Evolutionary conservation across 805 yeast genomes (phyloP).

Genomic region (Lachancea kluyveri): DNA sequence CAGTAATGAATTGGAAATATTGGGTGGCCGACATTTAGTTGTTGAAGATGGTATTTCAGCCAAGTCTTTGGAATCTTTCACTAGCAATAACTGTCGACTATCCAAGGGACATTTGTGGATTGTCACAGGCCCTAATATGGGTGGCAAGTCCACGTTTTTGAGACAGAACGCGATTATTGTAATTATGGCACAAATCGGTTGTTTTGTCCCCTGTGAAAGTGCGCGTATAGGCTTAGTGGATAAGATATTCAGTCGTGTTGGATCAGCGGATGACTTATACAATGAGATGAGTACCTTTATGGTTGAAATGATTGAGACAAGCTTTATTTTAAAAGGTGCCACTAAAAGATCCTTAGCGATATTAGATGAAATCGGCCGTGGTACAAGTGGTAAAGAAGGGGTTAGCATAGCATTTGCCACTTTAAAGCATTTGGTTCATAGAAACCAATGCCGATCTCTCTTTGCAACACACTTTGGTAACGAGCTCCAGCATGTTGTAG

Average conservation of each 20-base stretch:
- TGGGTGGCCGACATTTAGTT: slow-evolving; percentile 74
- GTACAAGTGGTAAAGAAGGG: slow-evolving; percentile 83
- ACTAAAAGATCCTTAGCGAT: slow-evolving; percentile 66
- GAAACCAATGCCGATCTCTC: slow-evolving; percentile 62
- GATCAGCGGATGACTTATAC: slow-evolving; percentile 77
- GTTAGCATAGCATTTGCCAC: slow-evolving; percentile 79
- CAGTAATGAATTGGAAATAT: slow-evolving; percentile 42
- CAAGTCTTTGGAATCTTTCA: slow-evolving; percentile 34
- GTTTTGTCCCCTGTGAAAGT: slow-evolving; percentile 58
- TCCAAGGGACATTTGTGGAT: slow-evolving; percentile 39
- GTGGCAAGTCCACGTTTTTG: slow-evolving; percentile 73
- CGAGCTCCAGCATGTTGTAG: slow-evolving; percentile 41
- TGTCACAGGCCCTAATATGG: slow-evolving; percentile 90
- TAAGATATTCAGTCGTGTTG: slow-evolving; percentile 71
- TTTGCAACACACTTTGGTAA: slow-evolving; percentile 85
- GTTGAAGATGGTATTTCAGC: slow-evolving; percentile 69
- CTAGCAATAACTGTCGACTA: slow-evolving; percentile 28
- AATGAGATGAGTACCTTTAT: slow-evolving; percentile 83
- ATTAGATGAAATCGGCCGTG: slow-evolving; percentile 85
- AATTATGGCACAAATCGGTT: slow-evolving; percentile 69
- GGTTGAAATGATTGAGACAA: slow-evolving; percentile 89
- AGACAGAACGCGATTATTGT: slow-evolving; percentile 67
- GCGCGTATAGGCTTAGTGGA: slow-evolving; percentile 73
- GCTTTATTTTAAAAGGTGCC: slow-evolving; percentile 58
- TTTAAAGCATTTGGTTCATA: slow-evolving; percentile 44